phyloP scores from a whole-genome alignment of 345 rosid genomes.

The Populus euphratica region DNA sequence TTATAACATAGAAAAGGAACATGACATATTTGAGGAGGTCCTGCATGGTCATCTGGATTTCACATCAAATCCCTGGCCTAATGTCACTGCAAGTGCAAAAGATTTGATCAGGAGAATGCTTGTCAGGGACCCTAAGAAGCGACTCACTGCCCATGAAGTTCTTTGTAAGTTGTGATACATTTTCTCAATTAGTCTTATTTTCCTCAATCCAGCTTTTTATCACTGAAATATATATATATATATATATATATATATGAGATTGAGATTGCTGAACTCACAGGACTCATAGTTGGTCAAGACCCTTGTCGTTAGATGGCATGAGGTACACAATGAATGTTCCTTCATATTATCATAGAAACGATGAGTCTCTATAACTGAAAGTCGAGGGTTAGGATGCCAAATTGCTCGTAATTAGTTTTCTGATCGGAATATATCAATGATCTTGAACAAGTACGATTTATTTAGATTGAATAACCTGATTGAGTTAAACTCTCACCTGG shows the following conservation, averaged over 20 bases:
- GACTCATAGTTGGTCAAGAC: background rate
- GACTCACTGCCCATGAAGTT: constrained; percentile 76
- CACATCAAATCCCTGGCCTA: constrained; percentile 84
- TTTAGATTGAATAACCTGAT: background rate
- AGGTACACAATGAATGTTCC: background rate
- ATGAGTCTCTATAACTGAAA: background rate
- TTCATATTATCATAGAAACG: background rate
- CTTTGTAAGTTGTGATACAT: constrained; percentile 46
- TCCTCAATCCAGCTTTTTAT: background rate
- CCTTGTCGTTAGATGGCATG: background rate
- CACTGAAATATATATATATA: background rate
- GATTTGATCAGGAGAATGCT: constrained; percentile 82
- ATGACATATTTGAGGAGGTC: constrained; percentile 76
- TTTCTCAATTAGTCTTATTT: background rate
- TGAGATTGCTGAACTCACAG: background rate
- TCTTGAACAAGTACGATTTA: background rate
- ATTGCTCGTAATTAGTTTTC: background rate
- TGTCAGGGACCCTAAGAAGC: constrained; percentile 51
- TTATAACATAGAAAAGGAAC: constrained; percentile 56
- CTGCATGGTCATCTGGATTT: constrained; percentile 72
- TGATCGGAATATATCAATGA: background rate
- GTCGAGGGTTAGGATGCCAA: background rate
- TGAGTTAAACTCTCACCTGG: background rate
- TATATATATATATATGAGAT: too few species aligned
- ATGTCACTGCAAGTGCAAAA: constrained; percentile 71